Conservation (phyloP, 2,329 filamentous ascomycete genomes). For the Ilyonectria destructans region DNA sequence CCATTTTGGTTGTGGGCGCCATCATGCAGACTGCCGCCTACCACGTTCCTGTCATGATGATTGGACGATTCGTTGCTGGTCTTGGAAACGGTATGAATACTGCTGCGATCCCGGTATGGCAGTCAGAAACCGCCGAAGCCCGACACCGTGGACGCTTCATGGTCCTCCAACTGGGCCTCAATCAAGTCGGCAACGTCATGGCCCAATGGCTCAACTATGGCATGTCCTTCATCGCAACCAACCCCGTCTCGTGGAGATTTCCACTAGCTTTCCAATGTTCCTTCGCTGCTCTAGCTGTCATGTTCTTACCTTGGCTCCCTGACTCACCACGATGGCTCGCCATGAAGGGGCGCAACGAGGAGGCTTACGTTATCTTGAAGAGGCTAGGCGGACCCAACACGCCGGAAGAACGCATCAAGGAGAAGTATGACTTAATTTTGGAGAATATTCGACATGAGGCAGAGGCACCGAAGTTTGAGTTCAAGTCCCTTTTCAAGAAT, state of each 20-base stretch:
- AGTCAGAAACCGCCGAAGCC: conserved; percentile 55
- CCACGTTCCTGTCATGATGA: conserved; percentile 23
- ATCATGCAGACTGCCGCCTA: conserved; percentile 34
- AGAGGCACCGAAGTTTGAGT: background rate
- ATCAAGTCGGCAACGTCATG: conserved; percentile 52
- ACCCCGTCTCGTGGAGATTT: conserved; percentile 60
- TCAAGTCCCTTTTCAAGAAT: conserved; percentile 27
- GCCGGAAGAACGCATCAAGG: background rate
- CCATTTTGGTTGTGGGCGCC: conserved; percentile 23
- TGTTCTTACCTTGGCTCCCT: conserved; percentile 47
- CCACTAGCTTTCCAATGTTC: conserved; percentile 60
- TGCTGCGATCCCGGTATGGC: conserved; percentile 57
- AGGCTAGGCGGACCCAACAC: background rate
- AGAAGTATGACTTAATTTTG: conserved; percentile 15
- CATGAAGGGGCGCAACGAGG: conserved; percentile 3
- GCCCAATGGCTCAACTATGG: conserved; percentile 61
- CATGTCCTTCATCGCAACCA: conserved; percentile 52
- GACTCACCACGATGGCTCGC: conserved; percentile 13
- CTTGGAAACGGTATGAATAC: no score
- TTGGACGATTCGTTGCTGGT: conserved; percentile 54
- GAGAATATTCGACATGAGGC: conserved; percentile 14
- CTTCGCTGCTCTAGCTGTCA: conserved; percentile 47
- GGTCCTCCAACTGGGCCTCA: conserved; percentile 38
- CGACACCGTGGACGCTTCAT: conserved; percentile 25
- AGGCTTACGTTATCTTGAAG: no score